These are phyloP conservation scores for Tillandsia leiboldiana DNA, from an alignment of 176 grass and related monocot genomes.

Conservation along the genomic window DNA sequence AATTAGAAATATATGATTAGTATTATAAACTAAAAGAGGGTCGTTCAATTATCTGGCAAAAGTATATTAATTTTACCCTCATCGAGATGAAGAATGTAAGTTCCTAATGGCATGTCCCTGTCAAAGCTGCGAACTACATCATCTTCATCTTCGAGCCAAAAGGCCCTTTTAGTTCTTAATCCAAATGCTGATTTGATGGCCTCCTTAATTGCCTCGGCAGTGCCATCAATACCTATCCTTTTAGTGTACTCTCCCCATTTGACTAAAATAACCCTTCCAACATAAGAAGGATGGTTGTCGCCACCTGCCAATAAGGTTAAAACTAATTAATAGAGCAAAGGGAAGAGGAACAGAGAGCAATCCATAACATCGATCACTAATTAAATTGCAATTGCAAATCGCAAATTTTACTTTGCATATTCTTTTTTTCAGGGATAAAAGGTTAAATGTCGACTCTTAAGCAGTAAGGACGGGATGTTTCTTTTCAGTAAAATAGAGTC, in stretches of 20 bases:
- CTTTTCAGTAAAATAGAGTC: neutral
- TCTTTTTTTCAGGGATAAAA: neutral
- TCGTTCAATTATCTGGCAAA: neutral
- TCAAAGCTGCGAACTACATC: constrained; percentile 76
- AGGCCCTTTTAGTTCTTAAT: constrained; percentile 82
- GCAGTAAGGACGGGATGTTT: neutral
- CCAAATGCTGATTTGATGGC: constrained; percentile 92
- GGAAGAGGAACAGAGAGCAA: neutral
- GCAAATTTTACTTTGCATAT: neutral
- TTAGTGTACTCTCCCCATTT: constrained; percentile 92
- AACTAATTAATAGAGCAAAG: neutral
- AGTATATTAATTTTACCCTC: constrained; percentile 33
- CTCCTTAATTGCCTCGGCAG: constrained; percentile 78
- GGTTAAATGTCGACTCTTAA: neutral
- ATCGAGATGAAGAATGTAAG: constrained; percentile 92
- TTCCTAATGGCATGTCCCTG: constrained; percentile 82
- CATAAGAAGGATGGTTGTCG: constrained; percentile 53
- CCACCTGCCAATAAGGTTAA: constrained; percentile 36
- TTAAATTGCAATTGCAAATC: neutral
- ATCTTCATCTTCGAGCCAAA: constrained; percentile 98
- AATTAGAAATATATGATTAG: no score
- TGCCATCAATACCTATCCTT: constrained; percentile 95
- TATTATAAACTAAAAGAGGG: no score
- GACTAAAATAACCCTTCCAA: constrained; percentile 84
- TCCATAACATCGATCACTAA: neutral